Percentiles rank a stretch among this genome's conserved stretches.
These are phyloP conservation scores for Akanthomyces muscarius DNA, from an alignment of 2,329 filamentous ascomycete genomes.

Conservation along the genomic window DNA sequence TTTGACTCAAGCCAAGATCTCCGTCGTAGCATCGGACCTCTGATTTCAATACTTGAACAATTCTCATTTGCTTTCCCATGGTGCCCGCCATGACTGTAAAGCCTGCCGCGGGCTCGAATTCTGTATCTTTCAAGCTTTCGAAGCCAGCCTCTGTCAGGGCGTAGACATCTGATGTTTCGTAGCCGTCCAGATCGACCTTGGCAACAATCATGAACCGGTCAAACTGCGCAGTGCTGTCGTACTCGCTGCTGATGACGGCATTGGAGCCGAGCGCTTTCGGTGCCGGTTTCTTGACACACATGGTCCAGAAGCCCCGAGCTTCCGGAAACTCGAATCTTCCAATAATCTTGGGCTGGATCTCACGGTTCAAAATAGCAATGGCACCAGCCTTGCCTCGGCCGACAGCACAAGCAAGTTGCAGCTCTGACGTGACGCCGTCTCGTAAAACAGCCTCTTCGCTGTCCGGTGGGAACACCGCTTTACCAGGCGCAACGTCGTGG, in stretches of 20 bases:
- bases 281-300: constrained; percentile 64
- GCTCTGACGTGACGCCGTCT: constrained; percentile 49
- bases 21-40: constrained; percentile 90
- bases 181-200: constrained; percentile 63
- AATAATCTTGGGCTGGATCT: constrained; percentile 69
- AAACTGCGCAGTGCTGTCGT: constrained; percentile 57
- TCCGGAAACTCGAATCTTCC: constrained; percentile 69
- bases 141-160: constrained; percentile 69
- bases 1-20: constrained; percentile 83
- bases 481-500: constrained; percentile 67
- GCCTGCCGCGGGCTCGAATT: constrained; percentile 88
- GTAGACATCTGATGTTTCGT: constrained; percentile 76
- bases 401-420: constrained; percentile 57
- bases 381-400: constrained; percentile 65
- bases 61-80: constrained; percentile 72
- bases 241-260: constrained; percentile 50
- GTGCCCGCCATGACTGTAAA: constrained; percentile 81
- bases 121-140: constrained; percentile 72
- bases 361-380: constrained; percentile 71
- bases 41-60: constrained; percentile 82
- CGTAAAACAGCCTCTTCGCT: constrained; percentile 41
- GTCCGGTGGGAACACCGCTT: constrained; percentile 41
- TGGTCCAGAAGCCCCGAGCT: constrained; percentile 76
- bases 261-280: constrained; percentile 54
- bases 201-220: constrained; percentile 82